Base-by-base conservation (phyloP, 805 yeast genomes). In the Kluyveromyces dobzhanskii region DNA sequence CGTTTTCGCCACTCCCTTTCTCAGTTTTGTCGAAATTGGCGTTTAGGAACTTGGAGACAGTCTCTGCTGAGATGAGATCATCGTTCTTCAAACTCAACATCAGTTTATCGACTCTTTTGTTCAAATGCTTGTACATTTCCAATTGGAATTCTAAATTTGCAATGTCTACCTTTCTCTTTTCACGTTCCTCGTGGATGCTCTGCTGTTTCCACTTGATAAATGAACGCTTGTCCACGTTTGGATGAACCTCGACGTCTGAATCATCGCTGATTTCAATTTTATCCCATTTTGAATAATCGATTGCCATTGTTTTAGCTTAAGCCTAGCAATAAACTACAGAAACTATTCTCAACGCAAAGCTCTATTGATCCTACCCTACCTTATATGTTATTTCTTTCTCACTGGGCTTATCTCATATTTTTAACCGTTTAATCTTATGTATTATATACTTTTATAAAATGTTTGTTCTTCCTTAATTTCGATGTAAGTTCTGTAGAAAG, bases 261-360 rank as follows among this genome's bases (percentile, higher is more conserved):
- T 92, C 99, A 59, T 92, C 99, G 16, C 96, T 85, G 29, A 92
- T 67, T 60, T 92, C 98, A 43, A 92, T 76, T 58, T 86, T 85
- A 62, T 92, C 99, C 97, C 98, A 92, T 59, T 90, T 92, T 9
- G 96, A 86, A 64, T 92, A 92, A 60, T 92, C 98, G 48, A 92
- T 78, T 24, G 85, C 78, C 94, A 84, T 85, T 18, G 18, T 45
- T 6, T 13, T 11, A 13, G 21, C 17, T 27, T 7, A 21, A 21
- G 24, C 24, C 9, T 21, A 21, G 24, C n/a, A n/a, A n/a, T n/a
- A n/a, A n/a, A n/a, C n/a, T n/a, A n/a, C n/a, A n/a, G n/a, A n/a
- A n/a, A n/a, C n/a, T n/a, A n/a, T n/a, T n/a, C n/a, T n/a, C n/a
- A n/a, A n/a, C n/a, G n/a, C n/a, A n/a, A n/a, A n/a, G n/a, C n/a